Evolutionary conservation across 1,139 yeast genomes (phyloP).

Genomic region (Saccharomyces hybrid): DNA sequence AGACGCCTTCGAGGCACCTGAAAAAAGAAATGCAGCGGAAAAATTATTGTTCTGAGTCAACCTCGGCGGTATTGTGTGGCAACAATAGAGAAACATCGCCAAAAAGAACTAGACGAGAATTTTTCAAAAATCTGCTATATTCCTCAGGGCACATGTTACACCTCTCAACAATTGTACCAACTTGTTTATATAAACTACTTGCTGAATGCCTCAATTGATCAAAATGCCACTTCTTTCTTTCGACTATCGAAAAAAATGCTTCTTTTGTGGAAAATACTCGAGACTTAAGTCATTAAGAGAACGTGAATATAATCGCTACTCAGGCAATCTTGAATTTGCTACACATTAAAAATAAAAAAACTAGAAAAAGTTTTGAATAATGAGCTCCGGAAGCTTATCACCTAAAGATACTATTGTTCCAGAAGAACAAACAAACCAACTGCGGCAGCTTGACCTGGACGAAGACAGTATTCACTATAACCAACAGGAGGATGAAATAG

Average conservation of each 20-base stretch:
- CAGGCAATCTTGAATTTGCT: neutral
- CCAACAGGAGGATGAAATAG: neutral
- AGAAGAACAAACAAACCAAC: neutral
- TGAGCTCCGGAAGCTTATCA: neutral
- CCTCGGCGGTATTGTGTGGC: neutral
- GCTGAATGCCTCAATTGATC: neutral
- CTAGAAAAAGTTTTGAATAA: neutral
- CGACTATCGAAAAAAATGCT: neutral
- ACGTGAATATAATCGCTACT: neutral
- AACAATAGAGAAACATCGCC: neutral
- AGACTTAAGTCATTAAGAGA: neutral
- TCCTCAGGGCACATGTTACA: neutral
- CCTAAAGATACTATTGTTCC: neutral
- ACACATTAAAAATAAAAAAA: neutral
- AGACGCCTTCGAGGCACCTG: neutral
- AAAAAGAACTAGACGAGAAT: neutral
- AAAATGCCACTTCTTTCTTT: neutral
- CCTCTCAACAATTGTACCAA: neutral
- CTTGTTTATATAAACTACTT: neutral
- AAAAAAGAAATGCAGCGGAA: neutral
- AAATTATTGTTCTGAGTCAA: neutral
- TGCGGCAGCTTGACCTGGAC: neutral
- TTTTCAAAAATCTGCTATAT: neutral
- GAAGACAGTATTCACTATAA: neutral
- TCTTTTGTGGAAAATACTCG: neutral